Base-by-base conservation (phyloP, 371 early-diverging fungal genomes). In the Saksenaea vasiformis region DNA sequence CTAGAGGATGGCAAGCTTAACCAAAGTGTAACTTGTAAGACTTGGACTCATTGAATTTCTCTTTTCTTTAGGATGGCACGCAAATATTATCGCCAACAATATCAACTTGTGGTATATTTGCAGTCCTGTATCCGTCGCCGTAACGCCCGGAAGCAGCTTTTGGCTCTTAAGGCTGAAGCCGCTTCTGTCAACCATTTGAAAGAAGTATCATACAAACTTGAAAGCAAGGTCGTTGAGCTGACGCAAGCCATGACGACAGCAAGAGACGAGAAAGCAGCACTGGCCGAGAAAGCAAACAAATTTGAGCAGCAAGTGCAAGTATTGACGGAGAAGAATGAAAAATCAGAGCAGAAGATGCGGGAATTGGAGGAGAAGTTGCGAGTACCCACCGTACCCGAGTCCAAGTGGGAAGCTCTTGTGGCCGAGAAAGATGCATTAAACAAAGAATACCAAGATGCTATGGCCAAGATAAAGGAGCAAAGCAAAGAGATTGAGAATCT, bases 141-240 rank as follows among this genome's bases (percentile, higher is more conserved):
- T 41, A 63, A 64, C 17, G 97, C 98, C 27, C 74, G 77, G 31
- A 83, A 82, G 60, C 81, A 85, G 58, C 74, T 94, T 35, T 69
- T 76, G 54, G 54, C 69, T 37, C 80, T 92, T 38, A 89, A 90
- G 68, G 83, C 82, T 17, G 98, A 99, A 73, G 92, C 94, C 14
- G 84, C 91, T 51, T 93, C 94, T 27, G 93, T 93, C 11, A 90
- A 89, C 56, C 96, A 96, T 70, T 87, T 95, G 76, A 93, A 95
- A 74, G 95, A 96, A 70, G 85, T 91, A 26, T 93, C 96, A 4
- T 92, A 92, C 77, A 89, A 90, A 73, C 84, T 99, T 9, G 98
- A 98, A 73, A 92, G 86, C 80, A 98, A 96, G 85, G 91, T 98
- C 54, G 89, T 98, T 64, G 94, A 93, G 73, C 82, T 98, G 65